Percentiles rank a stretch among this genome's conserved stretches.
phyloP scores from a whole-genome alignment of 495 filamentous ascomycete genomes.

The Clavariopsis aquatica region DNA sequence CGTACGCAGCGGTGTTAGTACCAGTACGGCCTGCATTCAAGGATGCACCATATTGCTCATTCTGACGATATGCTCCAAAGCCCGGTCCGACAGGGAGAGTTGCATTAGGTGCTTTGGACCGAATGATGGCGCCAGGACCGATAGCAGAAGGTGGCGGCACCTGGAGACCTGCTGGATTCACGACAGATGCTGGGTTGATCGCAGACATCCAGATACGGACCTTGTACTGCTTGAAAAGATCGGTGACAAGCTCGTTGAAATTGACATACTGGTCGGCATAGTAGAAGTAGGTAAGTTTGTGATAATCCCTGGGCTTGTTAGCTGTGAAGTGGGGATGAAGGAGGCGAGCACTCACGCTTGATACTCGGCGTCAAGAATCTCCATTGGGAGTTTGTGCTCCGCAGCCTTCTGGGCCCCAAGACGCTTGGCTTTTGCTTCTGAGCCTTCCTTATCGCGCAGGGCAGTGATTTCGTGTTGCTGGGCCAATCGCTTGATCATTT shows the following conservation, averaged over 20 bases:
- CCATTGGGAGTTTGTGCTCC: constrained; percentile 94
- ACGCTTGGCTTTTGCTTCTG: constrained; percentile 95
- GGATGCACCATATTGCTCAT: constrained; percentile 20
- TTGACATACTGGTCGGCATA: constrained; percentile 98
- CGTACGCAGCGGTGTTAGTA: neutral
- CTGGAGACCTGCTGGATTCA: constrained; percentile 55
- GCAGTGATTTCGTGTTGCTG: constrained; percentile 85
- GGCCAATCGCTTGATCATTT: constrained; percentile 92
- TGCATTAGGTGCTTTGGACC: constrained; percentile 37
- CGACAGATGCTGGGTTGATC: constrained; percentile 96
- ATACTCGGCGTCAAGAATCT: constrained; percentile 98
- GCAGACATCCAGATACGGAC: constrained; percentile 99
- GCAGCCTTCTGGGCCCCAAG: constrained; percentile 94
- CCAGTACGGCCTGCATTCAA: neutral
- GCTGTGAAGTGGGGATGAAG: neutral
- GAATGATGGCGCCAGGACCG: constrained; percentile 61
- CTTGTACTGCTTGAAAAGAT: constrained; percentile 98
- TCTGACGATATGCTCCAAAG: constrained; percentile 11
- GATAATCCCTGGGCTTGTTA: constrained; percentile 77
- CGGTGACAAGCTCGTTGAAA: constrained; percentile 95
- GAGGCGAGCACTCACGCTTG: constrained; percentile 71
- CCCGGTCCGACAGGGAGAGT: constrained; percentile 6
- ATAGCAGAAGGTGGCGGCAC: constrained; percentile 66
- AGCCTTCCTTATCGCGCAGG: constrained; percentile 91
- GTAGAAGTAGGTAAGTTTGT: constrained; percentile 98